Evolutionary conservation across 371 early-diverging fungal genomes (phyloP).

Genomic region (Apophysomyces ossiformis): DNA sequence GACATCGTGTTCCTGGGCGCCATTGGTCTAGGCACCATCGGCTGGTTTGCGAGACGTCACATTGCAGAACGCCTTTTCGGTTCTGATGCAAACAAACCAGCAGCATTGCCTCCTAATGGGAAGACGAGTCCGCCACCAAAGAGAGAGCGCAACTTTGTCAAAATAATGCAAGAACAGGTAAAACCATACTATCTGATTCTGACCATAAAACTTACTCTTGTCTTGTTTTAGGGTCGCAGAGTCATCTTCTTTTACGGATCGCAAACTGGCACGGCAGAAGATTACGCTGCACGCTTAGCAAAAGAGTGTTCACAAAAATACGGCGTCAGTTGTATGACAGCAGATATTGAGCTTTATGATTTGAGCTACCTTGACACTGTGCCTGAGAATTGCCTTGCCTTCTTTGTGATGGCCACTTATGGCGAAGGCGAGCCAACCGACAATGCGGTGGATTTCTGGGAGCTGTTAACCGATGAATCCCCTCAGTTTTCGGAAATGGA

Average conservation of each 20-base stretch:
- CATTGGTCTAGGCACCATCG: constrained; percentile 56
- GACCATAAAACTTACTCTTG: background rate
- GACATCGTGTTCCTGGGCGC: constrained; percentile 55
- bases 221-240: constrained; percentile 56
- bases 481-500: constrained; percentile 71
- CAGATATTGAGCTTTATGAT: constrained; percentile 90
- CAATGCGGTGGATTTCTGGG: constrained; percentile 90
- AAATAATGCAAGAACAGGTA: constrained; percentile 66
- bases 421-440: constrained; percentile 94
- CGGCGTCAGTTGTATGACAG: constrained; percentile 76
- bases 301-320: constrained; percentile 81
- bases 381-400: constrained; percentile 65
- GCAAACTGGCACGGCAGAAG: constrained; percentile 98
- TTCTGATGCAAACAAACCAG: constrained; percentile 24
- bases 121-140: constrained; percentile 22
- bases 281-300: constrained; percentile 86
- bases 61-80: constrained; percentile 30
- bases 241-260: constrained; percentile 90
- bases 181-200: background rate
- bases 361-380: constrained; percentile 73
- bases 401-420: constrained; percentile 91
- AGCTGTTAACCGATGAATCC: constrained; percentile 68
- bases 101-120: constrained; percentile 1
- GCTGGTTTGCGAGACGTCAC: constrained; percentile 43
- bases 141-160: constrained; percentile 63